Percentiles rank a stretch among this genome's conserved stretches.
These are phyloP conservation scores for Giardia muris DNA, from an alignment of 208 protist species.

Conservation along the genomic window DNA sequence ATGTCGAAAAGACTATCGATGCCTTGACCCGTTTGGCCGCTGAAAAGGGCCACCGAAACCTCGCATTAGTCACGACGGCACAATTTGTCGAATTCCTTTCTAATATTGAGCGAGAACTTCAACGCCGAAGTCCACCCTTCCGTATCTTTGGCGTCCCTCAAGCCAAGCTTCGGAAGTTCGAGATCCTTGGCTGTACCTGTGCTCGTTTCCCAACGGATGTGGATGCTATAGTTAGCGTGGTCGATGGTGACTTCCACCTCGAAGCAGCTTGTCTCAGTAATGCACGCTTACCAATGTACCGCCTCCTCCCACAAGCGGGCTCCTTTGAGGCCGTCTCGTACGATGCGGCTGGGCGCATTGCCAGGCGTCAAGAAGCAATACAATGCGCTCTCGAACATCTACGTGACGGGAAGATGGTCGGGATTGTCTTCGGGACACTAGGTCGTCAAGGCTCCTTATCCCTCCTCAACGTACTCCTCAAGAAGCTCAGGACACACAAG, in stretches of 20 bases:
- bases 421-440: background rate
- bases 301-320: background rate
- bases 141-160: background rate
- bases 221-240: background rate
- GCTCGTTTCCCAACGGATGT: background rate
- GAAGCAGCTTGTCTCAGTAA: background rate
- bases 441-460: background rate
- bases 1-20: background rate
- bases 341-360: background rate
- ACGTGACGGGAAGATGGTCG: background rate
- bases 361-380: background rate
- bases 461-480: background rate
- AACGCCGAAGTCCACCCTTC: background rate
- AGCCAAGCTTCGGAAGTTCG: background rate
- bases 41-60: background rate
- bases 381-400: background rate
- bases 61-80: background rate
- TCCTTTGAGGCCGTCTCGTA: background rate
- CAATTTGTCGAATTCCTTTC: background rate
- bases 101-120: background rate
- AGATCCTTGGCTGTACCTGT: conserved; percentile 4
- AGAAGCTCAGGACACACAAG: background rate
- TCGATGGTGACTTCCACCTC: background rate
- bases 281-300: background rate
- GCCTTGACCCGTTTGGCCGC: background rate